Evolutionary conservation across 306 rosid genomes (phyloP).

Genomic region (Senna siamea): DNA sequence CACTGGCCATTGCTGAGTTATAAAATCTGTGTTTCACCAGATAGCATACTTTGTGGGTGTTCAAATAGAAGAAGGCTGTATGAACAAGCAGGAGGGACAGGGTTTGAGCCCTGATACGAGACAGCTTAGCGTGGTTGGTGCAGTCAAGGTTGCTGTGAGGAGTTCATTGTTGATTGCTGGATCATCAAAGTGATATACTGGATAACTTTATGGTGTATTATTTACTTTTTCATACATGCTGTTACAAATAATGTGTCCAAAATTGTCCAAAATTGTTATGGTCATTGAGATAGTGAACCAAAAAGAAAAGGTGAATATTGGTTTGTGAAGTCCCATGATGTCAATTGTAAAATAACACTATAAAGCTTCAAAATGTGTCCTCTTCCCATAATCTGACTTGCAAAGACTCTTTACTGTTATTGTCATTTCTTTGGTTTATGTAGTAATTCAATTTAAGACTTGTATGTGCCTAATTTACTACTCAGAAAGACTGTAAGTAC

Average conservation of each 20-base stretch:
- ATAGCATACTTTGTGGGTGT: constrained; percentile 88
- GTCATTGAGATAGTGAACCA: constrained; percentile 3
- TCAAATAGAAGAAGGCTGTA: constrained; percentile 71
- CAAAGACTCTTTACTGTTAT: background rate
- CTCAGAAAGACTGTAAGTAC: background rate
- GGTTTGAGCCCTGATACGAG: constrained; percentile 73
- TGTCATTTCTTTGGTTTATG: background rate
- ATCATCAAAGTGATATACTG: constrained; percentile 50
- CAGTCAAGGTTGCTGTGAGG: constrained; percentile 83
- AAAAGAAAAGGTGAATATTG: background rate
- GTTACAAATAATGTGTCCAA: constrained; percentile 4
- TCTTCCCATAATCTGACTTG: background rate
- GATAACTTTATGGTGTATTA: constrained; percentile 5
- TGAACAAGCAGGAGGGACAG: constrained; percentile 46
- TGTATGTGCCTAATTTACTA: too few relatives aligned
- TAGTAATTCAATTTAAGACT: background rate
- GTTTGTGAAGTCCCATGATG: constrained; percentile 20
- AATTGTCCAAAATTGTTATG: background rate
- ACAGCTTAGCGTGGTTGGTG: constrained; percentile 84
- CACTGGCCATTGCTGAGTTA: background rate
- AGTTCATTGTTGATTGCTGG: constrained; percentile 73
- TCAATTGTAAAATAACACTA: constrained; percentile 11
- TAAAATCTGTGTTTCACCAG: constrained; percentile 46
- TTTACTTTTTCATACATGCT: background rate
- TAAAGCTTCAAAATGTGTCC: background rate